Evolutionary conservation across 345 rosid genomes (phyloP), one percentile per base, ranked within the genome.

Genomic region (Ricinus communis): DNA sequence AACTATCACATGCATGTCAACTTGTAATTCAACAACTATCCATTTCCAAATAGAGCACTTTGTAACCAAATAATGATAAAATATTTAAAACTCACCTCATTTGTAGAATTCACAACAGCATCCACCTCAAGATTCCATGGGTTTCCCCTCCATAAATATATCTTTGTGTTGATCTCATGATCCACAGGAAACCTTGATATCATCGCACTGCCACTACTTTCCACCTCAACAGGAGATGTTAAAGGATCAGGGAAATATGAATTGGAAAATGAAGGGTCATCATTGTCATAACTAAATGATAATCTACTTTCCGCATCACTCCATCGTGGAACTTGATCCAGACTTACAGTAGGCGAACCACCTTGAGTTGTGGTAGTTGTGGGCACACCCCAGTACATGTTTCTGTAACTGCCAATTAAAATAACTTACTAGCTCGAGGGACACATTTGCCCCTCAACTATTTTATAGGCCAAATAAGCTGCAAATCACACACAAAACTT

Each of bases 121-220:
- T 95, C 98, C 31, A 95, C 98, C 79, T 90, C 97, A 45, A 95
- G 91, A 87, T 87, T 95, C 99, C 99, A 95, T 0, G 99, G 99
- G 74, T 82, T 83, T 57, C 98, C 99, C 81, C 96, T 87, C 99
- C 99, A 95, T 18, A 95, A 73, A 71, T 90, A 90, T 56, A 95
- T 90, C 81, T 81, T 90, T 0, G 88, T 85, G 83, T 90, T 95
- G 62, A 90, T 87, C 62, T 92, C 94, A 65, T 84, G 91, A 81
- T 95, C 91, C 59, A 92, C 87, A 10, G 97, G 96, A 78, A 95
- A 95, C 80, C 90, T 90, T 5, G 98, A 90, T 2, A 75, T 75
- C 83, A 85, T 77, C 71, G 91, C 91, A 84, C 73, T 77, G 46
- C 83, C 78, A 50, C 85, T 80, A 62, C 81, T 79, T 36, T 82